A percentile compares a stretch with the other conserved stretches of the same genome.
Conservation (phyloP, 495 filamentous ascomycete genomes). For the Penicillium verhagenii region DNA sequence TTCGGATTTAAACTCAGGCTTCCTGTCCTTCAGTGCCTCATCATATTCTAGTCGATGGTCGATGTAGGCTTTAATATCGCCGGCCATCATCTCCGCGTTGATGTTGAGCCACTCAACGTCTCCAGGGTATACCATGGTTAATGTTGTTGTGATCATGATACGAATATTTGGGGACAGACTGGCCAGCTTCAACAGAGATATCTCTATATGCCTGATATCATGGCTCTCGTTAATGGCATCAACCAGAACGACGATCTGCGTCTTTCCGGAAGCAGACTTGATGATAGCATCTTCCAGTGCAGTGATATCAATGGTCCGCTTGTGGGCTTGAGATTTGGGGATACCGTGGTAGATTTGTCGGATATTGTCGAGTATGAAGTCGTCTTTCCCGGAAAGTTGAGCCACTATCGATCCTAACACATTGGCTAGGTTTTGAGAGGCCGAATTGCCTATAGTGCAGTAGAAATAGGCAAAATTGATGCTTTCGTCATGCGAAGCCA, state of each 20-base stretch:
- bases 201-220: slow-evolving; percentile 11
- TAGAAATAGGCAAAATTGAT: slow-evolving; percentile 22
- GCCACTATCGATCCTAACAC: slow-evolving; percentile 22
- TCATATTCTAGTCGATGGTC: slow-evolving; percentile 13
- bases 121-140: background rate
- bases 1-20: slow-evolving; percentile 13
- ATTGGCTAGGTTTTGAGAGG: slow-evolving; percentile 19
- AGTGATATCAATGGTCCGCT: slow-evolving; percentile 12
- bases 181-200: slow-evolving; percentile 13
- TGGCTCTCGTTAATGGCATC: slow-evolving; percentile 24
- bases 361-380: slow-evolving; percentile 16
- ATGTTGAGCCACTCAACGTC: slow-evolving; percentile 9
- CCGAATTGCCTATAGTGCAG: slow-evolving; percentile 19
- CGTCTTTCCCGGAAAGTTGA: slow-evolving; percentile 13
- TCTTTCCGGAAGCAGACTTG: slow-evolving; percentile 4
- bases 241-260: slow-evolving; percentile 11
- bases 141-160: slow-evolving; percentile 19
- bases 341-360: slow-evolving; percentile 11
- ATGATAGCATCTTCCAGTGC: slow-evolving; percentile 21
- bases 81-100: slow-evolving; percentile 9
- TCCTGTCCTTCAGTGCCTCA: slow-evolving; percentile 4
- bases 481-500: slow-evolving; percentile 4
- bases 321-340: slow-evolving; percentile 16
- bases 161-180: slow-evolving; percentile 13
- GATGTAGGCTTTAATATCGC: slow-evolving; percentile 18